A percentile compares a stretch with the other conserved stretches of the same genome.
phyloP scores from a whole-genome alignment of 2,329 filamentous ascomycete species.

The Mycosphaerella sp. region DNA sequence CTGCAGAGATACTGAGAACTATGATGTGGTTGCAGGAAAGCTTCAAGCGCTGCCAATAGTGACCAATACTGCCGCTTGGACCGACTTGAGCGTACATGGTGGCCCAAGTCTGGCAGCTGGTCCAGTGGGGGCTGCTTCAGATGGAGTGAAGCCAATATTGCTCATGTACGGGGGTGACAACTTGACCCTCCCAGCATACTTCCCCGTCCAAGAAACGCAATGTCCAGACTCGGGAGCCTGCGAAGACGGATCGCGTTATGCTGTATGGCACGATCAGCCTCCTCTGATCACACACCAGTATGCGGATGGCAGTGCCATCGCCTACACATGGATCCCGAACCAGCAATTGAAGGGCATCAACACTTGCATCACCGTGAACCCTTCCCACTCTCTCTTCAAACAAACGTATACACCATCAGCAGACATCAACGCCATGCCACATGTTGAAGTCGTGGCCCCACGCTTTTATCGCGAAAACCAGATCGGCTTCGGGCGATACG shows the following conservation, averaged over 20 bases:
- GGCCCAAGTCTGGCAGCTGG: slow-evolving; percentile 11
- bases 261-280: slow-evolving; percentile 22
- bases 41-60: slow-evolving; percentile 14
- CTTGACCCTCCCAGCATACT: slow-evolving; percentile 13
- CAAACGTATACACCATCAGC: slow-evolving; percentile 9
- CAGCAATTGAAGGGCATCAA: slow-evolving; percentile 15
- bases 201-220: slow-evolving; percentile 17
- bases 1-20: slow-evolving; percentile 23
- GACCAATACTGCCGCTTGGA: slow-evolving; percentile 24
- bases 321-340: slow-evolving; percentile 22
- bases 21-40: slow-evolving; percentile 7
- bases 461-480: slow-evolving; percentile 18
- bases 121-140: slow-evolving; percentile 15
- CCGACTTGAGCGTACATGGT: slow-evolving; percentile 11
- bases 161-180: slow-evolving; percentile 20
- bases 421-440: slow-evolving; percentile 17
- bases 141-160: slow-evolving; percentile 18
- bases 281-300: slow-evolving; percentile 15
- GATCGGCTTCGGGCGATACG: slow-evolving; percentile 23
- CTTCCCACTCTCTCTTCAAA: slow-evolving; percentile 20
- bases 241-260: slow-evolving; percentile 20
- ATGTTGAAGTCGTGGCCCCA: slow-evolving; percentile 11
- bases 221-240: slow-evolving; percentile 21
- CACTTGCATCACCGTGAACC: slow-evolving; percentile 12
- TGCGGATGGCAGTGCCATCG: slow-evolving; percentile 11